Conservation (phyloP, 208 protist genomes). For the Trypanosoma cruzi region DNA sequence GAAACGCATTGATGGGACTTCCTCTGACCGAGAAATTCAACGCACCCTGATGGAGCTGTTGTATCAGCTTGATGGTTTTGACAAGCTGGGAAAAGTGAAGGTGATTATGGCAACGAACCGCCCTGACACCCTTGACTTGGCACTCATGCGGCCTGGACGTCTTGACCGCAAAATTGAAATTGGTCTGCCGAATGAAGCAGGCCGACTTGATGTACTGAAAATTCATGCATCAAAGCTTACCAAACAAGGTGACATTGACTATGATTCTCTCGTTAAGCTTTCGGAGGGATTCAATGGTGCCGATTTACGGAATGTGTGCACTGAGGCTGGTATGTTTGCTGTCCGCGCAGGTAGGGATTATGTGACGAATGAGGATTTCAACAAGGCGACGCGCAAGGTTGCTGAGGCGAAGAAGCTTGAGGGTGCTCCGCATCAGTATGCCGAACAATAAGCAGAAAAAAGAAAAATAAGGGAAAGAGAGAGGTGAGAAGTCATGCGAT, state of each 20-base stretch:
- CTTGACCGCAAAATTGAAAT: conserved; percentile 99
- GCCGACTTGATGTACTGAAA: conserved; percentile 97
- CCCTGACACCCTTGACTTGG: conserved; percentile 96
- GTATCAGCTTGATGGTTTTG: conserved; percentile 99
- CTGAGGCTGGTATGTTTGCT: conserved; percentile 99
- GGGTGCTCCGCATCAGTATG: conserved; percentile 85
- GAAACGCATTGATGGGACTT: conserved; percentile 98
- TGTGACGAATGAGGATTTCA: conserved; percentile 98
- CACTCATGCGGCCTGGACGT: conserved; percentile 97
- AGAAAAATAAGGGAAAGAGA: conserved; percentile 11
- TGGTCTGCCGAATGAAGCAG: conserved; percentile 98
- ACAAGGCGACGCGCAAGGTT: conserved; percentile 99
- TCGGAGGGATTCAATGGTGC: conserved; percentile 99
- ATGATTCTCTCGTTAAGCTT: conserved; percentile 98
- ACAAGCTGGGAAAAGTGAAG: conserved; percentile 98
- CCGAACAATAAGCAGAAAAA: conserved; percentile 66
- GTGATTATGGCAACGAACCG: conserved; percentile 99
- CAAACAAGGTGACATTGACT: conserved; percentile 99
- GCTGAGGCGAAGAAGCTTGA: conserved; percentile 99
- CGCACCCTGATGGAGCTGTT: conserved; percentile 99
- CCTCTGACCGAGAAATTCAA: conserved; percentile 99
- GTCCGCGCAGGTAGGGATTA: conserved; percentile 97
- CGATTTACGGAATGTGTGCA: conserved; percentile 98
- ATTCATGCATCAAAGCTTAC: conserved; percentile 97
- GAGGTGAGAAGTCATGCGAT: conserved; percentile 1